Conservation (phyloP, 2,329 filamentous ascomycete species). For the Aschersonia sp. region DNA sequence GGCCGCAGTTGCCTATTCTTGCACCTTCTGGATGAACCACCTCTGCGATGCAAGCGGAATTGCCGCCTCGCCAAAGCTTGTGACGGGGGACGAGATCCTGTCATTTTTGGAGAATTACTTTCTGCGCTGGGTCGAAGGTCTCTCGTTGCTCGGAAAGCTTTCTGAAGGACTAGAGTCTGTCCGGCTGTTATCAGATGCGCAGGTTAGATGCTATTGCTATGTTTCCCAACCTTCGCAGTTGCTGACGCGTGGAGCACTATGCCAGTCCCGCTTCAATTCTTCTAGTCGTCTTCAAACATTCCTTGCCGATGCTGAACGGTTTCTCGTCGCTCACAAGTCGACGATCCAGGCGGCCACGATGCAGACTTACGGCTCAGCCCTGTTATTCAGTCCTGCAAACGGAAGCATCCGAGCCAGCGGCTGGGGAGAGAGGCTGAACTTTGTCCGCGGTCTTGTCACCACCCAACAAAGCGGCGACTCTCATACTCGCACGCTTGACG, state of each 20-base stretch:
- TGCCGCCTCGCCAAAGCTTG: neutral
- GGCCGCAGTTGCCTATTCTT: constrained; percentile 11
- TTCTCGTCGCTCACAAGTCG: constrained; percentile 10
- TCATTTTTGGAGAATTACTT: constrained; percentile 6
- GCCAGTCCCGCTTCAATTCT: neutral
- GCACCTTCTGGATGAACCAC: constrained; percentile 19
- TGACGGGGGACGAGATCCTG: constrained; percentile 10
- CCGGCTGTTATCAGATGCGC: neutral
- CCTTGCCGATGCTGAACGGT: constrained; percentile 10
- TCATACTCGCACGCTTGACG: constrained; percentile 4
- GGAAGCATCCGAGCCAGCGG: constrained; percentile 9
- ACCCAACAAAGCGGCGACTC: constrained; percentile 5
- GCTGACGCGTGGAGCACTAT: neutral
- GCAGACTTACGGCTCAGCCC: constrained; percentile 19
- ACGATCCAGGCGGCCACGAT: constrained; percentile 13
- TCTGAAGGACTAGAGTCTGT: constrained; percentile 3
- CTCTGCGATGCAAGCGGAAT: constrained; percentile 7
- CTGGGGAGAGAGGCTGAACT: constrained; percentile 6
- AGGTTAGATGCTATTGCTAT: constrained; percentile 1
- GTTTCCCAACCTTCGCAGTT: neutral
- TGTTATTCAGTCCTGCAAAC: constrained; percentile 14
- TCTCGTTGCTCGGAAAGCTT: constrained; percentile 6
- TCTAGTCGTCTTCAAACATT: constrained; percentile 11
- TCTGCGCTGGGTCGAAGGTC: constrained; percentile 8
- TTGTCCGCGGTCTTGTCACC: constrained; percentile 6